phyloP scores from a whole-genome alignment of 176 grass and related monocot species.

The Leersia perrieri region DNA sequence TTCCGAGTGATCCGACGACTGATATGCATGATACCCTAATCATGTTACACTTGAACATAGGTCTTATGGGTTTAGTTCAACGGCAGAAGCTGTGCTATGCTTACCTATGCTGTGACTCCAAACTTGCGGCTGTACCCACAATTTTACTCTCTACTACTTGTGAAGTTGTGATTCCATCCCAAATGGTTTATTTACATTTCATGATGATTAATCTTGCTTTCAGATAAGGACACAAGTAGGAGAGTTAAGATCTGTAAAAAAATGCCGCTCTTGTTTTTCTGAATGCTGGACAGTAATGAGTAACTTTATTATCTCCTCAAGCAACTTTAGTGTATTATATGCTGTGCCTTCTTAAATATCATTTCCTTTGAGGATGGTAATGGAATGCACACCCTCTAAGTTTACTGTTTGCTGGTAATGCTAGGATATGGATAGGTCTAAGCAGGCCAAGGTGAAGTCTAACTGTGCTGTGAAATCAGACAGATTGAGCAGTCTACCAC shows the following conservation, averaged over 20 bases:
- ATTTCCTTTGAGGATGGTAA: not conserved
- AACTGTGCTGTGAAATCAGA: not conserved
- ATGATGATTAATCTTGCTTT: not conserved
- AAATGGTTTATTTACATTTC: not conserved
- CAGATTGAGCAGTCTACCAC: slow-evolving; percentile 13
- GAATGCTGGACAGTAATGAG: not conserved
- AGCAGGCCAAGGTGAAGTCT: not conserved
- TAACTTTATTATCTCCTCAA: not conserved
- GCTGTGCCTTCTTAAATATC: not conserved
- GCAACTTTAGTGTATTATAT: not conserved
- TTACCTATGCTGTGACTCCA: too few relatives aligned
- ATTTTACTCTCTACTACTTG: not conserved
- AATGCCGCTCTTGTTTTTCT: not conserved
- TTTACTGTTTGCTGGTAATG: not conserved
- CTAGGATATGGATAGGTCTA: not conserved
- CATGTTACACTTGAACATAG: too few relatives aligned
- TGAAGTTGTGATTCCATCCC: not conserved
- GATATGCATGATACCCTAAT: too few relatives aligned
- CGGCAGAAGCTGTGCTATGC: not conserved
- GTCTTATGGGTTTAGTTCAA: too few relatives aligned
- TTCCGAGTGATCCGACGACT: too few relatives aligned
- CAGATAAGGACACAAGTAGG: not conserved
- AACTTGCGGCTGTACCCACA: too few relatives aligned
- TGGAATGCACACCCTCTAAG: not conserved
- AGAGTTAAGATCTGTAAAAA: not conserved